Evolutionary conservation across 2,329 filamentous ascomycete genomes (phyloP), one percentile per base, ranked within the genome.

Genomic region (Aspergillus candidus): DNA sequence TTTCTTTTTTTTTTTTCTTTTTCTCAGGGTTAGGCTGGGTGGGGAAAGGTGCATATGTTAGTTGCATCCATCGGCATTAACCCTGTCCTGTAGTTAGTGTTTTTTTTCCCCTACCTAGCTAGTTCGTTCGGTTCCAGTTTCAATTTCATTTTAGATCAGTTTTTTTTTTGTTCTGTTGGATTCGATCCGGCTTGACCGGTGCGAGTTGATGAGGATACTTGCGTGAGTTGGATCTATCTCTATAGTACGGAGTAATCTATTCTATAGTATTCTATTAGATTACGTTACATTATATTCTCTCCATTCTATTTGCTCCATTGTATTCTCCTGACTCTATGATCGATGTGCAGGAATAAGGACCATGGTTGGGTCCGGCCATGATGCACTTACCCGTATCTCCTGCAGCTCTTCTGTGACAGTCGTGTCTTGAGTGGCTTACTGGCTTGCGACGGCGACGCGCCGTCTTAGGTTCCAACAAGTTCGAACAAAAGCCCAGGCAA

Each of bases 371-470:
- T 35, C 22, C 40, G 40, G 41, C 46, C 35, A 44, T 51, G 46
- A 50, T 52, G 49, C 36, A 53, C 22, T 41, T 50, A 46, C 43
- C 47, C 49, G 43, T 41, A 44, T 32, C 40, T 38, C 35, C 43
- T 43, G 46, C 46, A 45, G 32, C 41, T 42, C 33, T 44, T 35
- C 11, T 18, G 31, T 29, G 27, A 18, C 38, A 13, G 15, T 35
- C n/a, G 32, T n/a, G 32, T 31, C 13, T 18, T 8, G 13, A 31
- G 22, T 27, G 22, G 22, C 22, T 27, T 27, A 6, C 22, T 27
- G 22, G 22, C 22, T 27, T 27, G 22, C 22, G 22, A 27, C 22
- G 22, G 22, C 22, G 22, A 27, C 22, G 22, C 22, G 22, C 22
- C 22, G 22, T 27, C 22, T 7, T 7, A 27, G 22, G 36, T 29